phyloP scores from a whole-genome alignment of 768 basidiomycete genomes.

The Chlorophyllum brunneum region DNA sequence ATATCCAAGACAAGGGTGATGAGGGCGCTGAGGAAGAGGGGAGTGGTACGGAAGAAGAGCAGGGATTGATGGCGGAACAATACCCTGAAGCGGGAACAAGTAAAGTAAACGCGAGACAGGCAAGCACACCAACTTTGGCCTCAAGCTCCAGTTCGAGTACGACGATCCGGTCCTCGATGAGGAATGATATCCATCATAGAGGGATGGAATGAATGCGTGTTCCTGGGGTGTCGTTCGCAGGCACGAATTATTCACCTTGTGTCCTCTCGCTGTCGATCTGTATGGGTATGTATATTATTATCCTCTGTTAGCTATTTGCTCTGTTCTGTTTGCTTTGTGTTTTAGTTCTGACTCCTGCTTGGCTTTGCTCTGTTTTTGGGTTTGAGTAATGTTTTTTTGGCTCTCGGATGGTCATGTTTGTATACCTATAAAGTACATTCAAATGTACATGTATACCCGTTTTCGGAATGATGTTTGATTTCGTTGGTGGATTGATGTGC shows the following conservation, averaged over 20 bases:
- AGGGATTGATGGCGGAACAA: background rate
- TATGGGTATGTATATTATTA: background rate
- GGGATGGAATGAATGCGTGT: background rate
- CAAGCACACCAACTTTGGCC: slow-evolving; percentile 1
- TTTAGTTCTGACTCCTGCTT: background rate
- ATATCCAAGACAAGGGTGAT: background rate
- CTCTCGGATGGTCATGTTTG: background rate
- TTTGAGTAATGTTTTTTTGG: too few species aligned
- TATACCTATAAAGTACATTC: background rate
- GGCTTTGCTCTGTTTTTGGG: too few species aligned
- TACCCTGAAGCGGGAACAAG: background rate
- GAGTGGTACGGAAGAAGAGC: background rate
- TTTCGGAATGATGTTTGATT: too few species aligned
- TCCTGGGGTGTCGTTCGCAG: too few species aligned
- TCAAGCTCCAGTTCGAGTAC: background rate
- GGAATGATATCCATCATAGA: background rate
- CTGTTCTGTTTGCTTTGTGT: background rate
- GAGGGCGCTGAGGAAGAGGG: background rate
- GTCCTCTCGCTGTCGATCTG: background rate
- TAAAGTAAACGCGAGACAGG: background rate
- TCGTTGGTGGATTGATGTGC: too few species aligned
- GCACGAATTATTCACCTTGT: too few species aligned
- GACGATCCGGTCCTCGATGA: background rate
- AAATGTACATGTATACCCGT: too few species aligned
- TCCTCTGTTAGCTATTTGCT: background rate